Base-by-base conservation (phyloP, 306 rosid species). In the Malus sylvestris region DNA sequence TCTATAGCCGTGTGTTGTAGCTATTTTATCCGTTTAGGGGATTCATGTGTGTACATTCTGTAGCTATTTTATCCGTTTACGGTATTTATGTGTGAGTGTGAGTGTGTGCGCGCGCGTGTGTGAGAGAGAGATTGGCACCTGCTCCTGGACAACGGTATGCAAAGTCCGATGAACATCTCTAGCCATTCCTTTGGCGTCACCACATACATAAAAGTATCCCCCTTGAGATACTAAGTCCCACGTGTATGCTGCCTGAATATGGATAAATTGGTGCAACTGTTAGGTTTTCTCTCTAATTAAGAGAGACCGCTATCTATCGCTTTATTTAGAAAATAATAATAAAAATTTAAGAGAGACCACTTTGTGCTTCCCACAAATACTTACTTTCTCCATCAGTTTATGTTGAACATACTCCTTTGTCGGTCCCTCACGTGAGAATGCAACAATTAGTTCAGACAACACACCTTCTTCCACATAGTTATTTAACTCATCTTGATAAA, bases 131-230 rank as follows among this genome's bases (percentile, higher is more conserved):
- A 35, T 25, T 65, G 30, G 49, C 67, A 90, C 98, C 95, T 91
- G 89, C 83, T 89, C 80, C 73, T 89, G 91, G 78, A 89, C 96
- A 52, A 93, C 80, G 64, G 89, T 82, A 81, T 91, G 98, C 84
- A 91, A 87, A 67, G 90, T 83, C 51, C 95, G 94, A 74, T 93
- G 98, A 74, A 93, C 98, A 77, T 93, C 98, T 73, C 87, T 85
- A 53, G 98, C 98, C 98, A 93, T 93, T 53, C 96, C 98, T 88
- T 93, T 93, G 71, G 98, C 98, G 83, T 93, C 98, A 80, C 98
- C 98, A 86, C 97, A 93, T 76, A 93, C 98, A 49, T 93, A 93
- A 75, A 93, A 83, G 79, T 93, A 93, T 33, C 84, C 98, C 40
- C 95, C 98, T 78, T 87, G 88, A 53, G 95, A 87, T 63, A 91